A percentile compares a stretch with the other conserved stretches of the same genome.
Conservation (phyloP, 169 alveolate genomes). For the Eimeria acervulina region DNA sequence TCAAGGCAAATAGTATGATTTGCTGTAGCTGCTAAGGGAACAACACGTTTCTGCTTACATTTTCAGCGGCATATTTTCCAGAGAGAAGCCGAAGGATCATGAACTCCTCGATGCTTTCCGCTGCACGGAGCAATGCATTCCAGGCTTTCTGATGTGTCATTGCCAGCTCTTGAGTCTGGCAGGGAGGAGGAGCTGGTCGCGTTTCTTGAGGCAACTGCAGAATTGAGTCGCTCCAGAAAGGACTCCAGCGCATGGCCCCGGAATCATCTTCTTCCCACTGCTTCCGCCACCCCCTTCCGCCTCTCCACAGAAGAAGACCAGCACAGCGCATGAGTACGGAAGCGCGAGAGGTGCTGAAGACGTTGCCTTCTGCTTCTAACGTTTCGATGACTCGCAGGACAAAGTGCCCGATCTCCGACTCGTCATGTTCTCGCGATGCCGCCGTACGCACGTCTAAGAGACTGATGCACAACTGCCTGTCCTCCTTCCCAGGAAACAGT, state of each 20-base stretch:
- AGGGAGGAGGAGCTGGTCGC: background rate
- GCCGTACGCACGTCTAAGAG: background rate
- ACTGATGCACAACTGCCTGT: background rate
- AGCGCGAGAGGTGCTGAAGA: slow-evolving; percentile 1
- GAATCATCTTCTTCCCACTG: background rate
- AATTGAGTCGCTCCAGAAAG: slow-evolving; percentile 38
- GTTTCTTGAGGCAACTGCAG: slow-evolving; percentile 30
- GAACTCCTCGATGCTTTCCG: slow-evolving; percentile 63
- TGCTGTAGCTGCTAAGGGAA: background rate
- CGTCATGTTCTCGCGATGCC: background rate
- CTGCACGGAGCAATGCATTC: slow-evolving; percentile 57
- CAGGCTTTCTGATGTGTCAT: background rate
- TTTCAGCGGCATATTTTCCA: slow-evolving; percentile 51
- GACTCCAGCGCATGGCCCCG: slow-evolving; percentile 10
- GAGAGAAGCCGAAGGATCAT: slow-evolving; percentile 45
- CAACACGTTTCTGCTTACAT: background rate
- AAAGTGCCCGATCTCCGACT: background rate
- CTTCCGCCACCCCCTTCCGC: background rate
- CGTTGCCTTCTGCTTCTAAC: background rate
- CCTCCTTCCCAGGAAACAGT: slow-evolving; percentile 11
- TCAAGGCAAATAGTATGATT: background rate
- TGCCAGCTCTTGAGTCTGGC: background rate
- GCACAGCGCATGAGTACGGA: slow-evolving; percentile 32
- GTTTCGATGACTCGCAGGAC: background rate
- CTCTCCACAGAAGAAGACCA: slow-evolving; percentile 55